Percentiles rank a stretch among this genome's conserved stretches.
Evolutionary conservation across 192 early-diverging fungal species (phyloP).

Genomic region (Funneliformis mosseae): DNA sequence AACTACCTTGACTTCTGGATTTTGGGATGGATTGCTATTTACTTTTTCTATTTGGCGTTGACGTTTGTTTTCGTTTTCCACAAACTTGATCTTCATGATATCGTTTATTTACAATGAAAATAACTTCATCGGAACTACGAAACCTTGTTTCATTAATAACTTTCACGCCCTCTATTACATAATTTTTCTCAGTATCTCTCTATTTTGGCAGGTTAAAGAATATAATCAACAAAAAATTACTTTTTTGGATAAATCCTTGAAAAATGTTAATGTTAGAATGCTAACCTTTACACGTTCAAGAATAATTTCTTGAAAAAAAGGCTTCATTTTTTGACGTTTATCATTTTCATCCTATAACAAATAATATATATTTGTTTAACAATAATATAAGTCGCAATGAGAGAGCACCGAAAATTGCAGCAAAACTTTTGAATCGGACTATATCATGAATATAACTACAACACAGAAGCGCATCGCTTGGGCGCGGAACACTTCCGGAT

Average conservation of each 20-base stretch:
- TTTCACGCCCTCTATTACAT: slow-evolving; percentile 26
- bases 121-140: slow-evolving; percentile 12
- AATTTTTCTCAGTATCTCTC: slow-evolving; percentile 22
- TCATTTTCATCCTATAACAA: background rate
- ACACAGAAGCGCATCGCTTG: too few relatives aligned
- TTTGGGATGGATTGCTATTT: background rate
- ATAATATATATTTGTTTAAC: too few relatives aligned
- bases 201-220: slow-evolving; percentile 22
- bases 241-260: too few relatives aligned
- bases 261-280: too few relatives aligned
- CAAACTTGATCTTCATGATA: slow-evolving; percentile 14
- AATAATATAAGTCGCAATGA: background rate
- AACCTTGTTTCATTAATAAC: slow-evolving; percentile 30
- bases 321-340: slow-evolving; percentile 3
- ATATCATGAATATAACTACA: too few relatives aligned
- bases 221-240: slow-evolving; percentile 6
- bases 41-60: background rate
- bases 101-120: too few relatives aligned
- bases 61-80: background rate
- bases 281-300: slow-evolving; percentile 30
- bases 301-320: slow-evolving; percentile 24
- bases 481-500: slow-evolving; percentile 15
- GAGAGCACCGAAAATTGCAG: slow-evolving; percentile 13
- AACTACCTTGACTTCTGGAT: slow-evolving; percentile 1
- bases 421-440: too few relatives aligned